These are phyloP conservation scores for Zelonia costaricensis DNA, from an alignment of 208 protist species.

Conservation along the genomic window DNA sequence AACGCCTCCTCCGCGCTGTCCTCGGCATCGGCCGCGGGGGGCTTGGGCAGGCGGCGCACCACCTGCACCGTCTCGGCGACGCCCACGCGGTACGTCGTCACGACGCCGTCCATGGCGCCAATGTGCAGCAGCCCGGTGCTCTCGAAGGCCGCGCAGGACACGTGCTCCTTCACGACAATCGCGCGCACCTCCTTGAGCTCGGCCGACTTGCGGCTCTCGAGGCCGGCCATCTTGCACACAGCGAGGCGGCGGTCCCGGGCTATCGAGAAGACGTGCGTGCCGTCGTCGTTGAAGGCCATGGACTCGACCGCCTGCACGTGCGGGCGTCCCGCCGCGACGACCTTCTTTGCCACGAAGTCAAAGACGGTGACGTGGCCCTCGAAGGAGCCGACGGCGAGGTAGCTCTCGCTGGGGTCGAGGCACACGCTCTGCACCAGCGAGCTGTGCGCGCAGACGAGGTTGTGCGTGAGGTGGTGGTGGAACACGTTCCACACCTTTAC, in stretches of 20 bases:
- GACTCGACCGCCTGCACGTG: constrained; percentile 88
- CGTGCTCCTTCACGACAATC: constrained; percentile 81
- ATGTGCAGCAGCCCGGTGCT: constrained; percentile 52
- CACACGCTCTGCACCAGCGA: constrained; percentile 64
- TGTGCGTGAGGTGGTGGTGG: constrained; percentile 91
- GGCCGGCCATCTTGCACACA: constrained; percentile 28
- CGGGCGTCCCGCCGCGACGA: constrained; percentile 47
- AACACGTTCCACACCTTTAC: constrained; percentile 91
- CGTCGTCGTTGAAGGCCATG: constrained; percentile 48
- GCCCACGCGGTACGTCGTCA: constrained; percentile 72
- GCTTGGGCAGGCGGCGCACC: constrained; percentile 45
- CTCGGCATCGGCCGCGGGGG: constrained; percentile 37
- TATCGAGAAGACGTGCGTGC: constrained; percentile 62
- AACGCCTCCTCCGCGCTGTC: constrained; percentile 60
- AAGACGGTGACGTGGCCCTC: constrained; percentile 86
- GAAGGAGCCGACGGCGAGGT: constrained; percentile 76
- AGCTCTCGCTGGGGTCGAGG: constrained; percentile 60
- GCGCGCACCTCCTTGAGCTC: constrained; percentile 53
- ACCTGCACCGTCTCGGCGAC: constrained; percentile 44
- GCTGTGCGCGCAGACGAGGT: constrained; percentile 58
- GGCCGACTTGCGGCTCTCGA: constrained; percentile 15
- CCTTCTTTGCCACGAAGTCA: constrained; percentile 74
- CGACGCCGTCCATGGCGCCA: constrained; percentile 68
- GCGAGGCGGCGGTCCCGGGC: constrained; percentile 81
- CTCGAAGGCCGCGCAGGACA: constrained; percentile 69